Base-by-base conservation (phyloP, 805 yeast species). In the Jamesozyma rosinii region DNA sequence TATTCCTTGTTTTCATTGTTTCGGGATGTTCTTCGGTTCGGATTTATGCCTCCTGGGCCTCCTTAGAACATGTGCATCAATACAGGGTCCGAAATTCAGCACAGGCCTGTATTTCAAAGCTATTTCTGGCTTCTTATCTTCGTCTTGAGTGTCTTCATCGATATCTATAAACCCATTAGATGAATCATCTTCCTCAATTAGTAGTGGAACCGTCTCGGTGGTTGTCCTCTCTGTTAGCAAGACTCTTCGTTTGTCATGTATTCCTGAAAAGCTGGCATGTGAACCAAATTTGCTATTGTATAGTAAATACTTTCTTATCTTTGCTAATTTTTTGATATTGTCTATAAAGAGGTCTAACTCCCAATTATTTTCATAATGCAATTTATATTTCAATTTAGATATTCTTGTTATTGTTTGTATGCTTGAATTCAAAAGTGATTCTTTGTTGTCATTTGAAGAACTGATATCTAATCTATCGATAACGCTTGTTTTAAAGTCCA, bases 291-390 rank as follows among this genome's bases (percentile, higher is more conserved):
- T 42, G 6, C 26, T 15, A 21, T 44, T 48, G 30, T 52, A 50
- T 17, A 54, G 34, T n/a, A 61, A 40, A 22, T 42, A 50, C 11
- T 56, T 48, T 36, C 65, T 49, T 8, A 59, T 49, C 14, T 53
- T 53, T 5, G 47, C 37, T 13, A 62, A 46, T 27, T 47, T 54
- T 34, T 51, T 49, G 11, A 54, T 49, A 42, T 51, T 54, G n/a
- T 49, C 54, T 22, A 62, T 48, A 40, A 53, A 53, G 11, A 62
- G 57, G 27, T 60, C 60, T 8, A 61, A 39, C 35, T 54, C 59
- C 66, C 66, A 62, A 32, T 57, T 51, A 1, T 50, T 42, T 33
- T 52, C 49, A 44, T 51, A 62, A 41, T 46, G 53, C 20, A 61
- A 37, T 33, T 52, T 55, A 41, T 55, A 59, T 38, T 51, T 55